Evolutionary conservation across 306 rosid species (phyloP).

Genomic region (Cyclanthera cordifolia): DNA sequence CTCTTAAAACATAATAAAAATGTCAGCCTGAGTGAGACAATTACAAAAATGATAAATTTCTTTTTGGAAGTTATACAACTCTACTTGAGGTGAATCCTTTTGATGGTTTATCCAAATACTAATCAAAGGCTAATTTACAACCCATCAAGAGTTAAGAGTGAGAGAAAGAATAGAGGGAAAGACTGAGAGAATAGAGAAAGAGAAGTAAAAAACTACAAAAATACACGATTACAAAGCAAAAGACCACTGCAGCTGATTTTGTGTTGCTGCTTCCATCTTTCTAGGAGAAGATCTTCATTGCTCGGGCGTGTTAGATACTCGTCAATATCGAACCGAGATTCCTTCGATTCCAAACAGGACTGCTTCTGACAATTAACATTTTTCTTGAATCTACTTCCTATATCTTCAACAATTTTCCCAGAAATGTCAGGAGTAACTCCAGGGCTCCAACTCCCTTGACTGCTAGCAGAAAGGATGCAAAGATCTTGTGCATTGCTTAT

Average conservation of each 20-base stretch:
- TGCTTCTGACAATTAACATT: slow-evolving; percentile 17
- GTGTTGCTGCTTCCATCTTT: slow-evolving; percentile 52
- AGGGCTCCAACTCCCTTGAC: slow-evolving; percentile 91
- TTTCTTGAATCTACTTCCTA: slow-evolving; percentile 28
- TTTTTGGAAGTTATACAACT: not conserved
- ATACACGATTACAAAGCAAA: slow-evolving; percentile 44
- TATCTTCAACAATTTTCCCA: slow-evolving; percentile 34
- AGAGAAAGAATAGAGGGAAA: not conserved
- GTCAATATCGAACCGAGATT: slow-evolving; percentile 40
- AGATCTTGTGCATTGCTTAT: slow-evolving; percentile 23
- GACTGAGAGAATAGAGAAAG: not conserved
- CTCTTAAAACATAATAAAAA: too few species aligned
- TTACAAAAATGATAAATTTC: not conserved
- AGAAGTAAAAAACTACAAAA: slow-evolving; percentile 18
- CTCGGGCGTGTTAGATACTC: slow-evolving; percentile 53
- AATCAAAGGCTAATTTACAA: not conserved
- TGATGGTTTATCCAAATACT: not conserved
- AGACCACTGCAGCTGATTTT: slow-evolving; percentile 56
- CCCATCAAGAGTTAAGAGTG: not conserved
- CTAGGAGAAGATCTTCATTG: slow-evolving; percentile 46
- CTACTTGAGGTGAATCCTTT: not conserved
- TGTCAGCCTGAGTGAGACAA: not conserved
- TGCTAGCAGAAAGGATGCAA: slow-evolving; percentile 44
- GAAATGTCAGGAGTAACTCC: slow-evolving; percentile 27
- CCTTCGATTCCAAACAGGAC: slow-evolving; percentile 31